Conservation (phyloP, 2,329 filamentous ascomycete species). For the Calonectria hongkongensis region DNA sequence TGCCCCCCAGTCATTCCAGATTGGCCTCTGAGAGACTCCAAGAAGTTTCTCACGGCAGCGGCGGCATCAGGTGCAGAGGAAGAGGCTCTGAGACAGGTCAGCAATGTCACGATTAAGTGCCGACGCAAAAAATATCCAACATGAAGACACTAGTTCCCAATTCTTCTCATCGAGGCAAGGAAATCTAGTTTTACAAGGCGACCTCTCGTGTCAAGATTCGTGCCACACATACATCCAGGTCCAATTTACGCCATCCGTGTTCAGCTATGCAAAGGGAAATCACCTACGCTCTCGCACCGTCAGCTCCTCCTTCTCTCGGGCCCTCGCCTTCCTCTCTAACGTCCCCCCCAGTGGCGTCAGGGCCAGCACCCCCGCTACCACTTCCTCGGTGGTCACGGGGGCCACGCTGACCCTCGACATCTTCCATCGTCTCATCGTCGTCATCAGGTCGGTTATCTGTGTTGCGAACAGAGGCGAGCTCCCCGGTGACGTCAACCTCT, state of each 20-base stretch:
- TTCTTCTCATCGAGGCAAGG: constrained; percentile 55
- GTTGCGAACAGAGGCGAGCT: constrained; percentile 79
- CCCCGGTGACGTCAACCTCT: constrained; percentile 85
- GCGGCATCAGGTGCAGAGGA: constrained; percentile 81
- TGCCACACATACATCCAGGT: constrained; percentile 46
- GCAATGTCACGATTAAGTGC: constrained; percentile 57
- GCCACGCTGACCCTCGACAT: constrained; percentile 80
- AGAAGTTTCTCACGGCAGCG: constrained; percentile 89
- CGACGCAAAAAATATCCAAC: constrained; percentile 50
- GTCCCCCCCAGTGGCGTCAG: constrained; percentile 92
- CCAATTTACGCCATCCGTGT: constrained; percentile 50
- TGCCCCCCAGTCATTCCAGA: constrained; percentile 63
- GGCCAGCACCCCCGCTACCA: constrained; percentile 86
- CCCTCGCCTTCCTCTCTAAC: constrained; percentile 91
- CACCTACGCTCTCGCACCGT: constrained; percentile 99
- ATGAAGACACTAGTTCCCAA: constrained; percentile 54
- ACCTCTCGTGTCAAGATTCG: constrained; percentile 50
- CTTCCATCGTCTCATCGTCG: constrained; percentile 72
- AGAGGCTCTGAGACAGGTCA: constrained; percentile 74
- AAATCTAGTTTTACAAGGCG: constrained; percentile 59
- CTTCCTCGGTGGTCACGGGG: constrained; percentile 74
- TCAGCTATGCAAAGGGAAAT: constrained; percentile 57
- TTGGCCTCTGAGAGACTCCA: constrained; percentile 84
- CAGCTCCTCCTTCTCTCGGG: constrained; percentile 93
- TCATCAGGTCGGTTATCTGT: constrained; percentile 70